Conservation (phyloP, 179 eudicot genomes). For the Beta lomatogona region DNA sequence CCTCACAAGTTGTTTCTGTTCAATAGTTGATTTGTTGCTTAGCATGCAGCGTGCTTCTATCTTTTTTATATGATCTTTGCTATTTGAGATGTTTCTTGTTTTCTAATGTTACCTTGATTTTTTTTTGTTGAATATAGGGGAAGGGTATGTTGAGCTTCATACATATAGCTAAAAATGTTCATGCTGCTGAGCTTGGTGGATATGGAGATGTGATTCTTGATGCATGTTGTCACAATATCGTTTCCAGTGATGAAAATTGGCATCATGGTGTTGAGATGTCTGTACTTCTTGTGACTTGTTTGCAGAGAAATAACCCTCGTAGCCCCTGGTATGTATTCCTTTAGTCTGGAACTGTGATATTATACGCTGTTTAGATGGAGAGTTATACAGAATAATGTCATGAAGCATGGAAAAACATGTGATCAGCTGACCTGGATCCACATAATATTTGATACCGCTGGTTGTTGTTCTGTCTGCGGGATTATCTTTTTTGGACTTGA, state of each 20-base stretch:
- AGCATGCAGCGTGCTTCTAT: background rate
- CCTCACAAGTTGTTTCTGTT: background rate
- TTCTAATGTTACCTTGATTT: conserved; percentile 19
- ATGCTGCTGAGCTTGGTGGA: conserved; percentile 63
- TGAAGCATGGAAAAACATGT: conserved; percentile 4
- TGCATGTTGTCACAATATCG: conserved; percentile 87
- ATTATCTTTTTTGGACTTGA: background rate
- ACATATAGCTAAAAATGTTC: conserved; percentile 66
- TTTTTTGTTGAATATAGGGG: conserved; percentile 50
- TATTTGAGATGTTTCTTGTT: background rate
- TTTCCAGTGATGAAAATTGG: conserved; percentile 88
- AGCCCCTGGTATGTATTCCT: conserved; percentile 69
- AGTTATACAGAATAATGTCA: background rate
- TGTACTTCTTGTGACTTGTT: conserved; percentile 59
- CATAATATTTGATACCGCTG: background rate
- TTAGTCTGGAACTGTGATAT: background rate
- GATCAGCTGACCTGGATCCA: background rate
- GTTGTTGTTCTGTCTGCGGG: background rate
- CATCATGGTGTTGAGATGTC: conserved; percentile 89
- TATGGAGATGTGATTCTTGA: conserved; percentile 89
- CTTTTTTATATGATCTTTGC: background rate
- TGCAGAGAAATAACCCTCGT: conserved; percentile 78
- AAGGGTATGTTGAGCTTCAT: conserved; percentile 90
- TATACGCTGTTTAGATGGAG: background rate
- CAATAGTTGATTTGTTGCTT: background rate